Base-by-base conservation (phyloP, 2,329 filamentous ascomycete genomes). In the Xylariomycetidae sp. region DNA sequence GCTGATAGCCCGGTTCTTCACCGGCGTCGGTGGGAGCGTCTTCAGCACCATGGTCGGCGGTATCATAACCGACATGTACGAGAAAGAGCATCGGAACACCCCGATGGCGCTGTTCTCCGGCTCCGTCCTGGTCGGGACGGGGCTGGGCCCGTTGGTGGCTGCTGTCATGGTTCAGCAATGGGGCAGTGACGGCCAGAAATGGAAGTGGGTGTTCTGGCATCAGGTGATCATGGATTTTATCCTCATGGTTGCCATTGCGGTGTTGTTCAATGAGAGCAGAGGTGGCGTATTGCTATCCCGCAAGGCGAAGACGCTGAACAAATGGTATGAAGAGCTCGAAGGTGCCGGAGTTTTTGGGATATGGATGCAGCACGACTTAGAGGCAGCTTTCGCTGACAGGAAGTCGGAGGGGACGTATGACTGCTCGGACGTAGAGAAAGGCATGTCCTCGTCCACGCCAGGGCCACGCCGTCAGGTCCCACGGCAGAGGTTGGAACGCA, bases 21-120 rank as follows among this genome's bases (percentile, higher is more conserved):
- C 80, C 8, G 89, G 89, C 2, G 77, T 80, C n/a, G 85, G 85
- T 6, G 82, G 77, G 5, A 88, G 81, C 30, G 80, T 72, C 0
- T 94, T 94, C 54, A 88, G 83, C 27, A 92, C 87, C 15, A 89
- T 95, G 72, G 83, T 94, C 0, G 89, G 89, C n/a, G 89, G 89
- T 4, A 85, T 96, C 4, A 82, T 96, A 25, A 83, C 84, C 31
- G 89, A 96, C 52, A 75, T 95, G 38, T 95, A 88, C 63, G 76
- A 82, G 30, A 78, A 85, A 8, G 66, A 85, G 38, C 80, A 85
- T 27, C 72, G 90, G 20, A 95, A 96, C 49, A 88, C 83, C 0
- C 85, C 89, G 0, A 95, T 96, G 90, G 82, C 87, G 0, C 56
- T 94, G 0, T 96, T 94, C 57, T 84, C 83, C n/a, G 86, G 83